phyloP scores from a whole-genome alignment of 495 filamentous ascomycete genomes.

The Daldinia vernicosa region DNA sequence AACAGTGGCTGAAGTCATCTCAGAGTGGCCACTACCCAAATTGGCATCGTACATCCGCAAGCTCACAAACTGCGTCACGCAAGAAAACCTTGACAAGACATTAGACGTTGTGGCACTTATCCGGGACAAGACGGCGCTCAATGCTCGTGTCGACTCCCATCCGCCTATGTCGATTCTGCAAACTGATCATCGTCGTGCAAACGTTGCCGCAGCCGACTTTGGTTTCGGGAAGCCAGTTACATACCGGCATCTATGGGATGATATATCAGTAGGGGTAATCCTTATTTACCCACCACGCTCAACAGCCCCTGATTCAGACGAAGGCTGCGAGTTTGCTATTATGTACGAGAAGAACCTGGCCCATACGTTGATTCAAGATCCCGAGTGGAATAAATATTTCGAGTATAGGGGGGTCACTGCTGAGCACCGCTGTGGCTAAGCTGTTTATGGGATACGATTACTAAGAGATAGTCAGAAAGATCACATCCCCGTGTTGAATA shows the following conservation, averaged over 20 bases:
- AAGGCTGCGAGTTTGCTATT: conserved; percentile 55
- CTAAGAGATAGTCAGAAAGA: no score
- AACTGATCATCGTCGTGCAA: conserved; percentile 43
- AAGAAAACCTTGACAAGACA: conserved; percentile 47
- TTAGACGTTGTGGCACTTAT: conserved; percentile 44
- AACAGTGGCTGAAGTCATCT: conserved; percentile 1
- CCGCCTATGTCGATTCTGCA: conserved; percentile 37
- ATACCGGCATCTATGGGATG: conserved; percentile 39
- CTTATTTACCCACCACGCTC: conserved; percentile 44
- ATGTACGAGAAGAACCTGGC: conserved; percentile 49
- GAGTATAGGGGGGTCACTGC: conserved; percentile 50
- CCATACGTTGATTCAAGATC: conserved; percentile 48
- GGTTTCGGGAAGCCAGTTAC: conserved; percentile 42
- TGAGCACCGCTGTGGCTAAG: neutral
- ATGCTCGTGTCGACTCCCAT: conserved; percentile 36
- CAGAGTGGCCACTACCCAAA: neutral
- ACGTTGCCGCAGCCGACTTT: conserved; percentile 38
- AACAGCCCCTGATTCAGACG: conserved; percentile 34
- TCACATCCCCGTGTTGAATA: no score
- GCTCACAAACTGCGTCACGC: conserved; percentile 51
- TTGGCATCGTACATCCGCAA: conserved; percentile 45
- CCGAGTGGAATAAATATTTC: conserved; percentile 51
- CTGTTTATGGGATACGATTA: neutral
- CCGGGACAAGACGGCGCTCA: conserved; percentile 48
- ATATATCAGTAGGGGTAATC: conserved; percentile 41